phyloP scores from a whole-genome alignment of 2,329 filamentous ascomycete species.

The Ceratocystis diversiconidia region DNA sequence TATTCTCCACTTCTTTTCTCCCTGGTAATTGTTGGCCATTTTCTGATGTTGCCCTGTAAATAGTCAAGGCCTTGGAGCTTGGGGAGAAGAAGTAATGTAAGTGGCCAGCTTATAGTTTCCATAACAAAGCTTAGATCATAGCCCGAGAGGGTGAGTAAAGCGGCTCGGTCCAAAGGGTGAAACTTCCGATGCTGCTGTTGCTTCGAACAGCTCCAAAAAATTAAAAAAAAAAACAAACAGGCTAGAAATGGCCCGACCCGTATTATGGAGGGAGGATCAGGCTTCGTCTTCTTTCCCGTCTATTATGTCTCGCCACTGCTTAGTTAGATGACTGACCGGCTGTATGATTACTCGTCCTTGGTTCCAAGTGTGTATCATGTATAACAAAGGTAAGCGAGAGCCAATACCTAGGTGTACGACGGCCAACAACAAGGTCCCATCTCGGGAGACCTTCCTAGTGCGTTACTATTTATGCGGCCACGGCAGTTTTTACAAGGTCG shows the following conservation, averaged over 20 bases:
- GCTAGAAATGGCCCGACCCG: background rate
- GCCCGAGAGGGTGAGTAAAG: background rate
- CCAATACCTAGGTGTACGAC: background rate
- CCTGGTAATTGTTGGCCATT: no score
- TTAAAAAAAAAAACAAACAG: background rate
- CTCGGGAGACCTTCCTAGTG: background rate
- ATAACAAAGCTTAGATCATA: background rate
- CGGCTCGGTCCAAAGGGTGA: background rate
- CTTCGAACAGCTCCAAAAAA: no score
- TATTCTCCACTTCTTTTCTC: no score
- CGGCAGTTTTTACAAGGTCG: background rate
- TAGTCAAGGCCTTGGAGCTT: no score
- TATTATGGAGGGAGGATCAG: background rate
- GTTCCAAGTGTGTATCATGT: background rate
- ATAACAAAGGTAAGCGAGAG: background rate
- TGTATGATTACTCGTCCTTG: background rate
- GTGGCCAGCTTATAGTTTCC: background rate
- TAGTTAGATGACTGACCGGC: background rate
- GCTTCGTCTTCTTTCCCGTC: background rate
- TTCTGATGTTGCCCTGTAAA: no score
- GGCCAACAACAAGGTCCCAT: background rate
- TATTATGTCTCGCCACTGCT: background rate
- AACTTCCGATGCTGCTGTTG: background rate
- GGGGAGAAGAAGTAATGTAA: background rate
- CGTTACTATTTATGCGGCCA: background rate